A percentile compares a stretch with the other conserved stretches of the same genome.
Conservation (phyloP, 2,329 filamentous ascomycete species). For the Calonectria pteridis region DNA sequence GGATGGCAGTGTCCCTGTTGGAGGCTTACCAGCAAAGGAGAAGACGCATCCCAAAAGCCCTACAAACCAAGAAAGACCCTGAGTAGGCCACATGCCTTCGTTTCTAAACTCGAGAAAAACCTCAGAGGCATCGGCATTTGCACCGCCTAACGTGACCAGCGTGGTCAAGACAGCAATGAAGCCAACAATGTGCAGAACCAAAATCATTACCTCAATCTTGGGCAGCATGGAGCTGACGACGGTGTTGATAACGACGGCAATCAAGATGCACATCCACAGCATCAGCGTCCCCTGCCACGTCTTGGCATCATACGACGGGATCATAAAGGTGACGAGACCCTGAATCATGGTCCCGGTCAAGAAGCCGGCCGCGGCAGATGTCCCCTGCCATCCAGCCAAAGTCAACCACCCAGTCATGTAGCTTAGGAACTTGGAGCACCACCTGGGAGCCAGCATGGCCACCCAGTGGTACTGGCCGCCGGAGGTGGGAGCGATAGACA, state of each 20-base stretch:
- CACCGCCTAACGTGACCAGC: constrained; percentile 47
- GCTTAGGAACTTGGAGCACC: constrained; percentile 47
- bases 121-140: constrained; percentile 39
- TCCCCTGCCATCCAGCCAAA: constrained; percentile 44
- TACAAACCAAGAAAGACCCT: constrained; percentile 42
- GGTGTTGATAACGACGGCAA: constrained; percentile 57
- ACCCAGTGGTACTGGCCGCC: constrained; percentile 43
- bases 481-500: constrained; percentile 40
- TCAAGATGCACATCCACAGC: constrained; percentile 54
- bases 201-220: constrained; percentile 55
- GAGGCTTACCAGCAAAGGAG: constrained; percentile 36
- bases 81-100: constrained; percentile 34
- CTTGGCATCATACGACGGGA: constrained; percentile 31
- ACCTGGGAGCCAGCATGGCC: constrained; percentile 39
- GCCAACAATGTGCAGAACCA: constrained; percentile 58
- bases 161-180: constrained; percentile 58
- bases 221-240: constrained; percentile 45
- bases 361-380: constrained; percentile 37
- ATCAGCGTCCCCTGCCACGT: constrained; percentile 47
- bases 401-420: constrained; percentile 46
- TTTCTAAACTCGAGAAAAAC: constrained; percentile 48
- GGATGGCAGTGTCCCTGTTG: background rate
- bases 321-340: constrained; percentile 37
- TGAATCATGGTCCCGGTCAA: constrained; percentile 45
- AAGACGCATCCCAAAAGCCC: constrained; percentile 40